Evolutionary conservation across 2,329 filamentous ascomycete genomes (phyloP).

Genomic region (Bipolaris cookei): DNA sequence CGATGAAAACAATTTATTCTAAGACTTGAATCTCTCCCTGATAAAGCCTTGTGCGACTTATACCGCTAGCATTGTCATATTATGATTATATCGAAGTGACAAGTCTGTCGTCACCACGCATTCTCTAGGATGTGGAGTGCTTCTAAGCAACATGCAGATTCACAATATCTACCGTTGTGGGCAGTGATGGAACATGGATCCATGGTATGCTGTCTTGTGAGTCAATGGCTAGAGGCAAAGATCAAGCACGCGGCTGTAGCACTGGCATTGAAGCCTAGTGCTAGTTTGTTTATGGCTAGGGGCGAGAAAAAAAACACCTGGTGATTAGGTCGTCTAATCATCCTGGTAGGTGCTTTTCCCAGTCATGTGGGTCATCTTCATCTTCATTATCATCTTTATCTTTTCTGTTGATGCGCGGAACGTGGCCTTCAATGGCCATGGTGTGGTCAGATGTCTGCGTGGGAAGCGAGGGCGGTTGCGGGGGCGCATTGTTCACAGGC

Average conservation of each 20-base stretch:
- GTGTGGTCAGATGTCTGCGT: constrained; percentile 31
- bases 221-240: background rate
- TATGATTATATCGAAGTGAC: background rate
- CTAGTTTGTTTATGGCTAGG: background rate
- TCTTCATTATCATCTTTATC: constrained; percentile 27
- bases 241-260: background rate
- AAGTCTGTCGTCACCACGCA: background rate
- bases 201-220: too few species aligned
- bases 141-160: background rate
- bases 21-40: background rate
- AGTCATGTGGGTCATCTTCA: constrained; percentile 39
- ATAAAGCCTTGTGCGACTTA: background rate
- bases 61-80: background rate
- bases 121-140: background rate
- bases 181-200: background rate
- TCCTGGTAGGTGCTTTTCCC: constrained; percentile 43
- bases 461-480: constrained; percentile 35
- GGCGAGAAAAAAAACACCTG: background rate
- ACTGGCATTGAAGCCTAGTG: background rate
- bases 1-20: too few species aligned
- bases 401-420: constrained; percentile 35
- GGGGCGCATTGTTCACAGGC: constrained; percentile 26
- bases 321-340: constrained; percentile 13
- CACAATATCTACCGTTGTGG: background rate
- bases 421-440: constrained; percentile 49